Conservation (phyloP, 176 grass and related monocot species). For the Triticum monococcum region DNA sequence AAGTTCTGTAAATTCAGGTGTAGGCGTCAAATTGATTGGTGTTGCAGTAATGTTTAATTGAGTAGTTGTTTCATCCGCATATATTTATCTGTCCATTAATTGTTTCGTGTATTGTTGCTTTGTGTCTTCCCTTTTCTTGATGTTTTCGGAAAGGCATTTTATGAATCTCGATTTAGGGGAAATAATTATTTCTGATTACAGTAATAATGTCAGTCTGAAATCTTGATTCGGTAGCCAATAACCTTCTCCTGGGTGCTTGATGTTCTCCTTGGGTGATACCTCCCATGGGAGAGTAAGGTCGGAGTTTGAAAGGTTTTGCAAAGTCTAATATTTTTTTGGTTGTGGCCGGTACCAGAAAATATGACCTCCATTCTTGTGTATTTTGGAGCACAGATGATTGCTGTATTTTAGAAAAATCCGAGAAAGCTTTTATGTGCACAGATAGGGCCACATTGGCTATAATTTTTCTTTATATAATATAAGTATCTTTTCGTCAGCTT, state of each 20-base stretch:
- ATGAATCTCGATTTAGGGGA: neutral
- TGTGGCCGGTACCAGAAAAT: no score
- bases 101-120: neutral
- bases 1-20: neutral
- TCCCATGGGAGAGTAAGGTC: no score
- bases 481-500: slow-evolving; percentile 77
- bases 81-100: neutral
- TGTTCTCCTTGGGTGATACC: neutral
- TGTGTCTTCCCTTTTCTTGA: neutral
- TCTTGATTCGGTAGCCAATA: neutral
- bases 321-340: no score
- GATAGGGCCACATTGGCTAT: no score
- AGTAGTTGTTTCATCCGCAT: neutral
- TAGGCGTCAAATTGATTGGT: neutral
- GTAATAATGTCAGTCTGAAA: neutral
- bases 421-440: no score
- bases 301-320: no score
- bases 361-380: no score
- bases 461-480: no score
- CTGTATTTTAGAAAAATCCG: no score
- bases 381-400: no score
- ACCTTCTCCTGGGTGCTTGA: neutral
- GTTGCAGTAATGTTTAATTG: no score
- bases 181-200: neutral
- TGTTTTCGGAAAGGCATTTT: neutral